Base-by-base conservation (phyloP, 345 rosid species). In the Aegle marmelos region DNA sequence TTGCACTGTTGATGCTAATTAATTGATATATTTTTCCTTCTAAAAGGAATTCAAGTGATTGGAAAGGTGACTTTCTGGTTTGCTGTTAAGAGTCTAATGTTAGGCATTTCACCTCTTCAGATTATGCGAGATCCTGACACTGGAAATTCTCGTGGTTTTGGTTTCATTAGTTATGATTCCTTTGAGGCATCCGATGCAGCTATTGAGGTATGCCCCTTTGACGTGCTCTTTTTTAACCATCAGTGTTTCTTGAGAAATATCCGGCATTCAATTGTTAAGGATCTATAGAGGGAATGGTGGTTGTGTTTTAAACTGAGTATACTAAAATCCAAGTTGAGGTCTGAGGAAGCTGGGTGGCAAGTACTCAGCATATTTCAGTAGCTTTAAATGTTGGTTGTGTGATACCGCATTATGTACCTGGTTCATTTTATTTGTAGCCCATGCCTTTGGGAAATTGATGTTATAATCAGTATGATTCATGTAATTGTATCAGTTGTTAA, bases 121-220 rank as follows among this genome's bases (percentile, higher is more conserved):
- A 94, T 91, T 73, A 94, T 97, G 98, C 87, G 98, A 86, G 99
- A 97, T 87, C 98, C 99, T 4, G 99, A 97, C 56, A 91, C 98
- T 0, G 99, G 99, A 63, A 93, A 90, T 88, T 97, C 98, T 14
- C 93, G 98, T 57, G 99, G 98, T 62, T 97, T 97, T 78, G 99
- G 98, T 82, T 97, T 97, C 85, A 90, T 97, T 63, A 97, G 99
- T 81, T 97, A 97, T 81, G 99, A 97, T 78, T 97, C 99, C 57
- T 97, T 97, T 77, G 97, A 94, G 79, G 98, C 98, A 71, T 97
- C 99, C 81, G 99, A 94, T 91, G 91, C 98, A 64, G 99, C 98
- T 74, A 97, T 94, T 59, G 99, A 97, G 97, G 99, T 94, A 82
- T 75, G 41, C 57, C 14, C 6, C 70, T 79, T 61, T 16, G 45